phyloP scores from a whole-genome alignment of 2,329 filamentous ascomycete species.

The Neofusicoccum kwambonambiense region DNA sequence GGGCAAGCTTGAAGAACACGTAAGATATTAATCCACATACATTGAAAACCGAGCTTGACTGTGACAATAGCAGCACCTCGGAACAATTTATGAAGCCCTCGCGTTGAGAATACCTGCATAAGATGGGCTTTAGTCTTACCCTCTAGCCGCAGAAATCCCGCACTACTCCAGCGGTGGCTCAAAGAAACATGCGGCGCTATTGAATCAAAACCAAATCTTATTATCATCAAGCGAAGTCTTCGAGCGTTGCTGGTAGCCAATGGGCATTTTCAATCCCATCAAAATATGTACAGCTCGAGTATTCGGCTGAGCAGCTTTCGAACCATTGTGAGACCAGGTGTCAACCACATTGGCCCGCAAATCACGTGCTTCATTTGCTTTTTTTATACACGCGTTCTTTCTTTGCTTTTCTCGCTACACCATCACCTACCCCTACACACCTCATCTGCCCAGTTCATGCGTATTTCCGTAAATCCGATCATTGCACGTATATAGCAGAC shows the following conservation, averaged over 20 bases:
- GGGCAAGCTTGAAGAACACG: not conserved
- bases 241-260: not conserved
- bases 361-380: too few species aligned
- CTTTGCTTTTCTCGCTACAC: too few species aligned
- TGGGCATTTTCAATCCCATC: not conserved
- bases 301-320: not conserved
- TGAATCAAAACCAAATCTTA: not conserved
- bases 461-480: too few species aligned
- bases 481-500: too few species aligned
- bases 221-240: not conserved
- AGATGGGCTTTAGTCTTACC: not conserved
- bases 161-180: constrained; percentile 4
- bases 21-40: not conserved
- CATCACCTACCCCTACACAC: too few species aligned
- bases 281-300: not conserved
- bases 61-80: not conserved
- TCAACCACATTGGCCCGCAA: too few species aligned
- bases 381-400: too few species aligned
- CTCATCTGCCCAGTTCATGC: too few species aligned
- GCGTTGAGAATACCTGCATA: not conserved
- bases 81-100: not conserved
- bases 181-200: not conserved
- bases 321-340: not conserved
- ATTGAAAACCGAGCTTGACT: not conserved
- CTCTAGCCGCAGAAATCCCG: not conserved